Evolutionary conservation across 345 rosid genomes (phyloP).

Genomic region (Leavenworthia alabamica): DNA sequence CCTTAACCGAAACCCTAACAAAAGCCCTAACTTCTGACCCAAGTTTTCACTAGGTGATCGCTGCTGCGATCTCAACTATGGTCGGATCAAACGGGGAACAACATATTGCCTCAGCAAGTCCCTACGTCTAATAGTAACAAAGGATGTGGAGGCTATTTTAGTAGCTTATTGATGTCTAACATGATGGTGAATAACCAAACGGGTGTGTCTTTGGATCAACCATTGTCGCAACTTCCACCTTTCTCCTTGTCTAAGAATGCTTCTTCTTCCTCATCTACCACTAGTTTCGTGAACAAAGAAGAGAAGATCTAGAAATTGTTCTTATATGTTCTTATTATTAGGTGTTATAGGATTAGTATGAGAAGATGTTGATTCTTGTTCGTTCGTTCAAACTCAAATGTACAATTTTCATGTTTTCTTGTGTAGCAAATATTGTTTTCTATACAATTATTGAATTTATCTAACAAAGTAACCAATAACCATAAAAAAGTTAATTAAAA

Average conservation of each 20-base stretch:
- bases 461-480: background rate
- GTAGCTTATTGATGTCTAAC: constrained; percentile 43
- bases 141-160: constrained; percentile 44
- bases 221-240: constrained; percentile 28
- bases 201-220: constrained; percentile 19
- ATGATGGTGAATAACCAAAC: constrained; percentile 29
- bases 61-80: constrained; percentile 48
- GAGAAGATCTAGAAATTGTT: constrained; percentile 32
- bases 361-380: background rate
- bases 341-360: constrained; percentile 7
- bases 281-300: constrained; percentile 34
- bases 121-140: constrained; percentile 36
- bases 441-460: background rate
- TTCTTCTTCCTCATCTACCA: constrained; percentile 29
- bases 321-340: background rate
- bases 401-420: constrained; percentile 6
- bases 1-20: constrained; percentile 59
- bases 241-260: constrained; percentile 42
- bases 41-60: constrained; percentile 53
- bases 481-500: too few species aligned
- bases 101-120: too few species aligned
- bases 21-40: constrained; percentile 64
- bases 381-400: constrained; percentile 1
- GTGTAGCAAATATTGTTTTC: background rate
- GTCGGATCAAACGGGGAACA: too few species aligned